Evolutionary conservation across 495 filamentous ascomycete species (phyloP), one percentile per base, ranked within the genome.

Genomic region (Parathielavia hyrcaniae): DNA sequence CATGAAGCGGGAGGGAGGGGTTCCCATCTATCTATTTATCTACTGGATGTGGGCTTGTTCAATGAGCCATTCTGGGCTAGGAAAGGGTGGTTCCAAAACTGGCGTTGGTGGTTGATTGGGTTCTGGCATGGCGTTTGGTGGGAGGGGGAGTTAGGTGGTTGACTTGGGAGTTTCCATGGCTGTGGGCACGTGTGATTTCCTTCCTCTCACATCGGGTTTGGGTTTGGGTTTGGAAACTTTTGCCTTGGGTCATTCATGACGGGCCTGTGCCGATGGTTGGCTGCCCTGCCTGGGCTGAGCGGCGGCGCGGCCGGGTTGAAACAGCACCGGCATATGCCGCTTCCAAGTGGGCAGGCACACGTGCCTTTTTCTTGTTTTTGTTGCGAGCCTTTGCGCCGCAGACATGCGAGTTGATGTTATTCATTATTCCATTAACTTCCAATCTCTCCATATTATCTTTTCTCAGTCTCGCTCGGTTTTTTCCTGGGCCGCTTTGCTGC

Each of bases 241-340:
- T 26, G 19, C 20, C 20, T n/a, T 41, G 43, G 19, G 10, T 26
- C 43, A 23, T 20, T 19, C 43, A 30, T 2, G 34, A 12, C 5
- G 46, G 39, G 7, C 4, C n/a, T 34, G 39, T 12, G 1, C 36
- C 14, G 23, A 23, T 16, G 40, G 40, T 36, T 55, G 17, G 44
- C 20, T n/a, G n/a, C n/a, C n/a, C n/a, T n/a, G n/a, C n/a, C n/a
- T 30, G 13, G 19, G 32, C n/a, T 16, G 17, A 7, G 10, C 16
- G 10, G 4, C 20, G 38, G 16, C 39, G n/a, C 4, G 30, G 44
- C 53, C 44, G 44, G 53, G 53, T 56, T 16, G 53, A 56, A 56
- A 56, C 53, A 49, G 53, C 4, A 40, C 53, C 53, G 45, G 53
- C 44, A 13, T 44, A 22, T 13, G 48, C 48, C 48, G n/a, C n/a